These are phyloP conservation scores for Penstemon eatonii DNA, from an alignment of 257 asterid species.

Conservation along the genomic window DNA sequence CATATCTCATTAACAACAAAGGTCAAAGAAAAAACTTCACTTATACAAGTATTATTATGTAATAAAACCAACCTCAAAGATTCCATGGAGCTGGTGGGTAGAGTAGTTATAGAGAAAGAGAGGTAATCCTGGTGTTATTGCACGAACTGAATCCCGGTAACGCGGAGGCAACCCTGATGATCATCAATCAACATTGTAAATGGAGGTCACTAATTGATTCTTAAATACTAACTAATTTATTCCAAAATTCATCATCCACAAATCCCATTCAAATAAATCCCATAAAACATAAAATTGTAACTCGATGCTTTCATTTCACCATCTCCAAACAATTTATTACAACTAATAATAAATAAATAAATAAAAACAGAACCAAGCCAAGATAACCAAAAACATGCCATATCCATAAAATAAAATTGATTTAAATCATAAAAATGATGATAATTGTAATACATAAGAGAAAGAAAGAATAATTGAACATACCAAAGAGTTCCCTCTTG, in stretches of 20 bases:
- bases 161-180: conserved; percentile 86
- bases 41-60: no score
- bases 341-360: not conserved
- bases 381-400: not conserved
- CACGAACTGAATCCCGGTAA: conserved; percentile 85
- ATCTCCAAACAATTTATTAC: not conserved
- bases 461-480: conserved; percentile 4
- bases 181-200: no score
- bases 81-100: conserved; percentile 91
- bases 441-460: no score
- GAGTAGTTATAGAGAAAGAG: conserved; percentile 90
- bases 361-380: not conserved
- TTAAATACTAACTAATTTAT: not conserved
- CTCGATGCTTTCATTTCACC: not conserved
- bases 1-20: no score
- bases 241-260: not conserved
- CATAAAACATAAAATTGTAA: not conserved
- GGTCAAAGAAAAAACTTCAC: no score
- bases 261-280: not conserved
- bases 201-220: no score
- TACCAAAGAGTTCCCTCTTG: conserved; percentile 92
- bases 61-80: conserved; percentile 69
- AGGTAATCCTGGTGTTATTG: conserved; percentile 90
- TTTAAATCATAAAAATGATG: no score
- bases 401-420: not conserved